Evolutionary conservation across 2,329 filamentous ascomycete species (phyloP).

Genomic region (Anthostomella pinea): DNA sequence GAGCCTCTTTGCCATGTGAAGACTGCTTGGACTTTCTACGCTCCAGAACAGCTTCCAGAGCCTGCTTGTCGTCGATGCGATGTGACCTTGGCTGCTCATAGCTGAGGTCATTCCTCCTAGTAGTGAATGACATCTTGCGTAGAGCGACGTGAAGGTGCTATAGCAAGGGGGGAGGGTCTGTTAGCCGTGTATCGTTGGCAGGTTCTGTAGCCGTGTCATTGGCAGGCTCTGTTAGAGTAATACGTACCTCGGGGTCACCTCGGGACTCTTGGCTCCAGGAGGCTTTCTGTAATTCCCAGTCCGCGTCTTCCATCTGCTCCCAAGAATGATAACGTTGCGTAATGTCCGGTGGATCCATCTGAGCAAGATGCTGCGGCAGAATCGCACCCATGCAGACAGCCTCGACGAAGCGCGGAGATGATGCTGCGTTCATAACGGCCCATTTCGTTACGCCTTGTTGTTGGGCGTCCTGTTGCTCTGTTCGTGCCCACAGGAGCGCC

Average conservation of each 20-base stretch:
- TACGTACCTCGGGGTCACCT: constrained; percentile 23
- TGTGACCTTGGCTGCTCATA: constrained; percentile 19
- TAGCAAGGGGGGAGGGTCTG: no score
- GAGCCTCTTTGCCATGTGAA: constrained; percentile 17
- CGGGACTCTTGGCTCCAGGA: constrained; percentile 4
- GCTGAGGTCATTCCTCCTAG: constrained; percentile 5
- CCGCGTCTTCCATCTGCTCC: constrained; percentile 7
- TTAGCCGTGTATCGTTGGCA: no score
- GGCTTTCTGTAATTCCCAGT: constrained; percentile 16
- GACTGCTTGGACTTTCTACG: constrained; percentile 20
- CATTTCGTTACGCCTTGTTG: constrained; percentile 7
- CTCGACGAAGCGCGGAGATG: constrained; percentile 21
- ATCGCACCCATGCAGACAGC: constrained; percentile 18
- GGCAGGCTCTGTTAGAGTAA: constrained; percentile 5
- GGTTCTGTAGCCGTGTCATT: no score
- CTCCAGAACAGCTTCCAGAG: constrained; percentile 17
- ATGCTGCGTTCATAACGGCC: constrained; percentile 20
- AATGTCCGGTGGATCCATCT: constrained; percentile 14
- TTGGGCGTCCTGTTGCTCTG: constrained; percentile 4
- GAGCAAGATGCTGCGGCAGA: constrained; percentile 14
- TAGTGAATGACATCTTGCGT: constrained; percentile 11
- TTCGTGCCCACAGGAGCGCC: constrained; percentile 12
- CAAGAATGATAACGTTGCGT: constrained; percentile 3
- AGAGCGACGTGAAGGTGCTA: constrained; percentile 22
- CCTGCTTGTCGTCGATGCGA: constrained; percentile 25